These are phyloP conservation scores for Adansonia grandidieri DNA, from an alignment of 441 rosid genomes.

Conservation along the genomic window DNA sequence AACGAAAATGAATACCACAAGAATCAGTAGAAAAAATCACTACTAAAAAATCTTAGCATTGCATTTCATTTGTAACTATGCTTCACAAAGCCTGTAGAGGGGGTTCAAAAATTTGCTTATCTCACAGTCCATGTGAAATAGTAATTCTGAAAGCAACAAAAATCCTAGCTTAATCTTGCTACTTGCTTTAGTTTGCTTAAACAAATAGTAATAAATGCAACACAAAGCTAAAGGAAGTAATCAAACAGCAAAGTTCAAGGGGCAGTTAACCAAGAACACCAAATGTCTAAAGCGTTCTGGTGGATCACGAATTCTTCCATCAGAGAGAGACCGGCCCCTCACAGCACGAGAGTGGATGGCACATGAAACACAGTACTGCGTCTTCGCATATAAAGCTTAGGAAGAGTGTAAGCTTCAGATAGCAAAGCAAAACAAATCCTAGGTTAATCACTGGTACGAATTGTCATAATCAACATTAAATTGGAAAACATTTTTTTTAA, in stretches of 20 bases:
- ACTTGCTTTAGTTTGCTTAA: background rate
- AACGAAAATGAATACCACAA: background rate
- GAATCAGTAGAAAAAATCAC: background rate
- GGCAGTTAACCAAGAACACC: background rate
- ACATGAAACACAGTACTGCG: conserved; percentile 5
- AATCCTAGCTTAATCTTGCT: background rate
- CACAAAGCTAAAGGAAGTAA: background rate
- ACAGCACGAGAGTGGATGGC: conserved; percentile 6
- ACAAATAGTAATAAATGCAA: too few species aligned
- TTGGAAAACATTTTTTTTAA: too few species aligned
- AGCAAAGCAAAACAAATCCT: background rate
- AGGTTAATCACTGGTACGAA: too few species aligned
- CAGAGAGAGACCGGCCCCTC: conserved; percentile 2
- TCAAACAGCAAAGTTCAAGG: background rate
- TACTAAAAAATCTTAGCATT: background rate
- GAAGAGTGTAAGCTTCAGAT: conserved; percentile 6
- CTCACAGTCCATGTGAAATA: background rate
- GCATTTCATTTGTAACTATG: background rate
- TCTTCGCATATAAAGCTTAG: conserved; percentile 6
- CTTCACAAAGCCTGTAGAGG: background rate
- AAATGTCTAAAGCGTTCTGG: conserved; percentile 42
- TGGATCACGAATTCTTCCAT: conserved; percentile 7
- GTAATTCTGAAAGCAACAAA: too few species aligned
- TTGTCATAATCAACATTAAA: too few species aligned
- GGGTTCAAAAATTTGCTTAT: background rate